Evolutionary conservation across 2,329 filamentous ascomycete genomes (phyloP), one percentile per base, ranked within the genome.

Genomic region (Fusarium papillatum): DNA sequence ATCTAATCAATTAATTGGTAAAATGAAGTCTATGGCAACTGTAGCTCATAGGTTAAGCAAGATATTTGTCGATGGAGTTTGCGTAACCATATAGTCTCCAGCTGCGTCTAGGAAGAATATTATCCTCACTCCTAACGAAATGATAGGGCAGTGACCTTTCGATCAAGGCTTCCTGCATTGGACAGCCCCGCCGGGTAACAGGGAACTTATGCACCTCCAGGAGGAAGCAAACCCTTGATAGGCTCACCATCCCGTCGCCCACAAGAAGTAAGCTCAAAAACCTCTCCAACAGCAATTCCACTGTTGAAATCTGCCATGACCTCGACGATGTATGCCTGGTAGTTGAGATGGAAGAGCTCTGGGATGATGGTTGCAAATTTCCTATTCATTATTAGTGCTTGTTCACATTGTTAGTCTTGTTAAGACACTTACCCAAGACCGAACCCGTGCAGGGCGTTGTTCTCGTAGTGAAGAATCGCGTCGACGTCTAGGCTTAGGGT

Each of bases 401-500:
- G 11, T 11, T 34, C 1, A 46, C 17, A 2, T 9, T 29, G 4
- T 13, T 31, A 1, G 7, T 13, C 17, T 7, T 7, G 17, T 34
- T 6, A 7, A 14, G 6, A 7, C 3, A 48, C 50, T 10, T 14
- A 68, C 70, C 64, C 70, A 7, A 48, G 60, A 1, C 68, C 70
- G 34, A 73, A 73, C 3, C 64, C 65, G 7, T 73, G 68, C 16
- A 68, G 64, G 19, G 68, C 70, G 14, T 71, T 68, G 22, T 71
- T 73, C 4, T 57, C 68, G 39, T 73, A 73, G 26, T 73, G 62
- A 1, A 71, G 26, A 6, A 71, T 57, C 0, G 34, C 68, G 9
- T 73, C 68, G 4, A 73, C 68, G 10, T 71, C 41, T 0, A 73
- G 50, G 22, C 46, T 64, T 1, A 73, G 41, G 0, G 70, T 72